Evolutionary conservation across 805 yeast species (phyloP).

Genomic region (Cyberlindnera saturnus): DNA sequence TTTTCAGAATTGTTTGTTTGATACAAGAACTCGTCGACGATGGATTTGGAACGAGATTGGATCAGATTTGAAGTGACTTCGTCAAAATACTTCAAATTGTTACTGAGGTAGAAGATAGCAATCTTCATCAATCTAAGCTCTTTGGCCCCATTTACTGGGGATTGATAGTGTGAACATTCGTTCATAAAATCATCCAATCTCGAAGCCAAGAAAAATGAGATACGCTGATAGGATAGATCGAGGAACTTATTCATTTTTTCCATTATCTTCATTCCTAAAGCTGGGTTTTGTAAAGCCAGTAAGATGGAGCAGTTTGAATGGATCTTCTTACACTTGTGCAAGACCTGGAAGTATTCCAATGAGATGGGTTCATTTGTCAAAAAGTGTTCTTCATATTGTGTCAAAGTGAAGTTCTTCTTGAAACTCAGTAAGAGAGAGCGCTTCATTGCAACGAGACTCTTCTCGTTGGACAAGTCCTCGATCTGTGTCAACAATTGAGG

Average conservation of each 20-base stretch:
- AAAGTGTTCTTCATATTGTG: slow-evolving; percentile 63
- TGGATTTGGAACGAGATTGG: slow-evolving; percentile 57
- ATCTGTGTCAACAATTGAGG: slow-evolving; percentile 14
- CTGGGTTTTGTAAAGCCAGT: slow-evolving; percentile 62
- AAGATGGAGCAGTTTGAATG: slow-evolving; percentile 64
- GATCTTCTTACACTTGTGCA: slow-evolving; percentile 58
- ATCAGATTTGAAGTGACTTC: slow-evolving; percentile 57
- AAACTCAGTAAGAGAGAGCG: slow-evolving; percentile 47
- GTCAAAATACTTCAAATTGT: slow-evolving; percentile 47
- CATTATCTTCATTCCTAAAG: slow-evolving; percentile 62
- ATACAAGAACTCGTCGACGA: slow-evolving; percentile 60
- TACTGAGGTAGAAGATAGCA: slow-evolving; percentile 28
- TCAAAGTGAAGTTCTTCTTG: slow-evolving; percentile 58
- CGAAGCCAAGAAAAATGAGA: slow-evolving; percentile 37
- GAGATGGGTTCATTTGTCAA: slow-evolving; percentile 37
- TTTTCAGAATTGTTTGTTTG: slow-evolving; percentile 38
- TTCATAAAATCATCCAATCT: slow-evolving; percentile 20
- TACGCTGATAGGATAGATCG: slow-evolving; percentile 46
- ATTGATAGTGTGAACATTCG: slow-evolving; percentile 12
- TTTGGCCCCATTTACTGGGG: slow-evolving; percentile 7
- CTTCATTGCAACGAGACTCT: slow-evolving; percentile 31
- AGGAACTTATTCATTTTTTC: slow-evolving; percentile 46
- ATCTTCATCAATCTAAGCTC: slow-evolving; percentile 24
- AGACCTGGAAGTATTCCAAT: slow-evolving; percentile 51
- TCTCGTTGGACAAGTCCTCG: slow-evolving; percentile 15